Percentiles rank a stretch among this genome's conserved stretches.
These are phyloP conservation scores for Apium graveolens DNA, from an alignment of 129 eudicot species.

Conservation along the genomic window DNA sequence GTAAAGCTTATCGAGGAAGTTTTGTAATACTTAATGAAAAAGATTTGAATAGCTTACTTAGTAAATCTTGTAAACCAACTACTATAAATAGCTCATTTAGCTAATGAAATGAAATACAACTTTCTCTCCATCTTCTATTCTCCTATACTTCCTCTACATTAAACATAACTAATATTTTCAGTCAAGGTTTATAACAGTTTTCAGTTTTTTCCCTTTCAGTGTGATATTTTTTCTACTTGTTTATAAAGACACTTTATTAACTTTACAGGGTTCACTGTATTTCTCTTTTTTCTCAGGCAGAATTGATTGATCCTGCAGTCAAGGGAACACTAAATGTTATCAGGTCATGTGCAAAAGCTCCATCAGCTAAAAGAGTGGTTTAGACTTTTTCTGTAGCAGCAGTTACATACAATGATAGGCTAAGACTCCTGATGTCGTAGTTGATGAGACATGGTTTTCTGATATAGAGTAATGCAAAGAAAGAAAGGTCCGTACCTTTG, in stretches of 20 bases:
- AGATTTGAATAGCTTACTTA: no score
- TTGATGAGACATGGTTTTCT: constrained; percentile 34
- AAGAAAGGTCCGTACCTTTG: constrained; percentile 14
- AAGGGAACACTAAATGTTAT: constrained; percentile 52
- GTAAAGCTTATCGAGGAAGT: no score
- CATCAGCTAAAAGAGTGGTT: constrained; percentile 36
- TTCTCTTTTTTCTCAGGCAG: constrained; percentile 22
- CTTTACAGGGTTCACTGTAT: not conserved
- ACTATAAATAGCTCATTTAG: no score
- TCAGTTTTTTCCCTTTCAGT: not conserved
- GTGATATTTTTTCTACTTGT: not conserved
- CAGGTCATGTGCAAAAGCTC: constrained; percentile 32
- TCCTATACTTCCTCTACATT: no score
- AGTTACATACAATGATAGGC: constrained; percentile 22
- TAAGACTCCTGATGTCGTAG: constrained; percentile 29
- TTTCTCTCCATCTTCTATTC: no score
- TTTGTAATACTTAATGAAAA: no score
- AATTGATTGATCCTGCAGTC: constrained; percentile 42
- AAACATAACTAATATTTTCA: no score
- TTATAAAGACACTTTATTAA: not conserved
- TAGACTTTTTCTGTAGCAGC: constrained; percentile 40
- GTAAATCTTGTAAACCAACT: no score
- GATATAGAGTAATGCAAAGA: constrained; percentile 17
- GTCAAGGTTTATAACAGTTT: no score
- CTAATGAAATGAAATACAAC: no score